Percentiles rank a stretch among this genome's conserved stretches.
Evolutionary conservation across 192 early-diverging fungal species (phyloP).

Genomic region (Coemansia aciculifera): DNA sequence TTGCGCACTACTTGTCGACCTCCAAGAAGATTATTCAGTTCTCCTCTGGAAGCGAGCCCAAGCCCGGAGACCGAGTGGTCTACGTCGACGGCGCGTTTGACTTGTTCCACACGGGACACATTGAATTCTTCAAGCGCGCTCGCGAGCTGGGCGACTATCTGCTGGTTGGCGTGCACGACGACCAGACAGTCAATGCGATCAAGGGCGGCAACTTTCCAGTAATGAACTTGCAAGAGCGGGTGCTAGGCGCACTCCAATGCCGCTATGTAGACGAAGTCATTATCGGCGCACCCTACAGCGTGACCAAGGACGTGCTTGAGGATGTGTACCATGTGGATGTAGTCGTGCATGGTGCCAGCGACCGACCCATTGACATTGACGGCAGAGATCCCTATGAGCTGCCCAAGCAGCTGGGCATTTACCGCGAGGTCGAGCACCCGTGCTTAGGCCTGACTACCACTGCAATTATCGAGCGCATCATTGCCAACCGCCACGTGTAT

Average conservation of each 20-base stretch:
- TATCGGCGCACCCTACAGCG: constrained; percentile 87
- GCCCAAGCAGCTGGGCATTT: constrained; percentile 78
- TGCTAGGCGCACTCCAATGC: constrained; percentile 88
- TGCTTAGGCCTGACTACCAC: constrained; percentile 77
- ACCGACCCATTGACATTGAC: constrained; percentile 66
- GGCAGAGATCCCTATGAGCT: constrained; percentile 84
- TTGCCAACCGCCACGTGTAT: constrained; percentile 80
- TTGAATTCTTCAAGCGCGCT: constrained; percentile 88
- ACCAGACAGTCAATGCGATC: constrained; percentile 84
- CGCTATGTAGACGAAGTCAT: constrained; percentile 94
- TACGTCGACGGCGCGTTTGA: constrained; percentile 98
- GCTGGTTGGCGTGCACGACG: constrained; percentile 92
- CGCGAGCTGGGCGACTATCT: constrained; percentile 85
- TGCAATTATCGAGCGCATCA: constrained; percentile 85
- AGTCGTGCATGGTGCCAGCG: constrained; percentile 76
- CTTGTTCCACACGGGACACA: constrained; percentile 94
- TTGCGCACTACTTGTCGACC: constrained; percentile 89
- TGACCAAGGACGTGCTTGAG: constrained; percentile 80
- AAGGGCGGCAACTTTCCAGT: constrained; percentile 89
- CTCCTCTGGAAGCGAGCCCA: constrained; percentile 77
- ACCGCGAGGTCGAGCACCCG: constrained; percentile 76
- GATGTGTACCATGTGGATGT: constrained; percentile 84
- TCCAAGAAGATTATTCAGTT: constrained; percentile 88
- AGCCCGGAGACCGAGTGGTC: constrained; percentile 74
- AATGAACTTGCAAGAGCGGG: constrained; percentile 95